Base-by-base conservation (phyloP, 2,329 filamentous ascomycete genomes). In the Incumbomyces lentus region DNA sequence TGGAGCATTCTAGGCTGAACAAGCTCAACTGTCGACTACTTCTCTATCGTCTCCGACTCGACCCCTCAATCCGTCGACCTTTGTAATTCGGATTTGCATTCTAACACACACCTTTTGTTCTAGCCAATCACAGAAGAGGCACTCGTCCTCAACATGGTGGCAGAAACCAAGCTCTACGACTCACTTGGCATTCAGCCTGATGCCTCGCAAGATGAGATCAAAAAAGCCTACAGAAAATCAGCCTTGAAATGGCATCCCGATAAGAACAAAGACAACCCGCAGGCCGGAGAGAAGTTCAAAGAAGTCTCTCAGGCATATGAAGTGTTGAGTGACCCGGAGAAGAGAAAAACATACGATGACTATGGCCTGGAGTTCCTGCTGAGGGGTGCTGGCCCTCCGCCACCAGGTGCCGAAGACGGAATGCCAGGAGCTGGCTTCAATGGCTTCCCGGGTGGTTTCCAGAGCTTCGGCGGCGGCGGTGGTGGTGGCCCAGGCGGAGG, bases 281-380 rank as follows among this genome's bases (percentile, higher is more conserved):
- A 79, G 44, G 86, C 90, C 7, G 74, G 79, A 50, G 92, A 96
- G 64, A 95, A 90, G 68, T 98, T 98, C 75, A 98, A 98, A 70
- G 92, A 96, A 65, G 85, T 88, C 54, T 95, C 88, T 1, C 89
- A 96, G 70, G 92, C 92, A 48, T 98, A 95, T 71, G 92, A 98
- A 69, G 94, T 98, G 58, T 81, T 98, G 2, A 94, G 87, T 51
- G 92, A 98, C 60, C 89, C 90, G 50, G 89, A 96, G 64, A 98
- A 96, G 70, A 84, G 92, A 60, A 92, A 94, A 67, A 82, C 82
- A 35, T 98, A 98, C 64, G 92, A 98, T 64, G 82, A 90, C 62
- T 95, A 82, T 66, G 92, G 92, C 52, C 82, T 96, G 51, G 92
- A 96, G 59, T 95, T 90, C 69, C 76, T 98, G 43, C 74, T 94